Conservation (phyloP, 257 asterid species). For the Fraxinus cuspidata region DNA sequence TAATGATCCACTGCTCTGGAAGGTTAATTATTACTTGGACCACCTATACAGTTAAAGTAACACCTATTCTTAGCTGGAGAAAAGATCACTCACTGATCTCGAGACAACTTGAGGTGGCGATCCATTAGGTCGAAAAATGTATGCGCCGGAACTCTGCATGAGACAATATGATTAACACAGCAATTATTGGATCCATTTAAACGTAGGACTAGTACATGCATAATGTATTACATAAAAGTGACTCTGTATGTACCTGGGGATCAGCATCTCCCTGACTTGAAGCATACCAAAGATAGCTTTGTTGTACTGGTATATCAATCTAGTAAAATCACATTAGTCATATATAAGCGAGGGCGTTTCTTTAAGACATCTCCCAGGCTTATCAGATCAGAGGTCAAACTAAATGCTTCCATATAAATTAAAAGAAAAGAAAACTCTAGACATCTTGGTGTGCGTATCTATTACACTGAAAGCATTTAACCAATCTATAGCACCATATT, state of each 20-base stretch:
- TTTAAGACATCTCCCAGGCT: conserved; percentile 6
- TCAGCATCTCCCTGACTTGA: conserved; percentile 63
- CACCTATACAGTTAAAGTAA: background rate
- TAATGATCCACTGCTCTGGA: background rate
- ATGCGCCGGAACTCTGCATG: conserved; percentile 79
- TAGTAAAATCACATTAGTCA: conserved; percentile 30
- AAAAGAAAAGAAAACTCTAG: background rate
- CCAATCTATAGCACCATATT: background rate
- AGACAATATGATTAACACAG: conserved; percentile 22
- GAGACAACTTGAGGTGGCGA: conserved; percentile 58
- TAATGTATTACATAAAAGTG: background rate
- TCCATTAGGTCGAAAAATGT: conserved; percentile 77
- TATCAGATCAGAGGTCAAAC: background rate
- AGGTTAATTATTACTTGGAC: background rate
- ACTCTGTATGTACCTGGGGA: conserved; percentile 47
- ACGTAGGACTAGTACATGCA: background rate
- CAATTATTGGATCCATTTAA: conserved; percentile 13
- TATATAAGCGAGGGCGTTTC: background rate
- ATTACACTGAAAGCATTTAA: background rate
- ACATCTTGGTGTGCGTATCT: background rate
- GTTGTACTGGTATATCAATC: conserved; percentile 83
- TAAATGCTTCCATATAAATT: background rate
- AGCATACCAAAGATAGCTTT: conserved; percentile 77
- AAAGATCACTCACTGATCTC: conserved; percentile 54
- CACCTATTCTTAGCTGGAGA: background rate